Conservation (phyloP, 176 grass and related monocot genomes). For the Tillandsia leiboldiana region DNA sequence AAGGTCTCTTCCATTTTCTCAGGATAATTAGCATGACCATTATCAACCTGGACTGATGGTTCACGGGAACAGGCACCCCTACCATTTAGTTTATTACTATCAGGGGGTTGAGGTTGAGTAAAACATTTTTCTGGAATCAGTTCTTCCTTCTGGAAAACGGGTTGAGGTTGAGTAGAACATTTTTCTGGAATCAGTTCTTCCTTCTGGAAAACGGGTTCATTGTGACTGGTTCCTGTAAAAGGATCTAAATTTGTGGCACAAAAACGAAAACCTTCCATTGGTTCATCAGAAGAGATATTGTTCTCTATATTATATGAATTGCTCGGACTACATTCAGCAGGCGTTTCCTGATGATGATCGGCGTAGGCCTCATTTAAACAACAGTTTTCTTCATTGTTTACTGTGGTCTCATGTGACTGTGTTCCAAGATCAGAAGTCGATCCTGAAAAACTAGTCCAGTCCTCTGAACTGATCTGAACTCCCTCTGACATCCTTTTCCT, state of each 20-base stretch:
- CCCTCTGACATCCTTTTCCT: conserved; percentile 31
- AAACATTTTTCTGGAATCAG: neutral
- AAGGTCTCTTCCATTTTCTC: conserved; percentile 33
- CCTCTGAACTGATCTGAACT: conserved; percentile 7
- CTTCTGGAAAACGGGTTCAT: conserved; percentile 6
- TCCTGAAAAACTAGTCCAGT: conserved; percentile 20
- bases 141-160: conserved; percentile 7
- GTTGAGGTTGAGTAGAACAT: neutral
- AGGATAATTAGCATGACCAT: conserved; percentile 8
- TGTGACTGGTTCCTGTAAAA: conserved; percentile 2
- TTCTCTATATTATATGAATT: conserved; percentile 14
- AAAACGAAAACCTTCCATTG: conserved; percentile 12
- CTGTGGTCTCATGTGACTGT: neutral
- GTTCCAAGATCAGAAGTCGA: conserved; percentile 31
- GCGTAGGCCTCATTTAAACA: conserved; percentile 14
- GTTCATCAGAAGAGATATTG: conserved; percentile 17
- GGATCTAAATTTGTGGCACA: conserved; percentile 24
- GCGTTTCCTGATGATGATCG: conserved; percentile 10
- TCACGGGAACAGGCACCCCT: neutral
- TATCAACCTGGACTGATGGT: neutral
- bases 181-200: conserved; percentile 6
- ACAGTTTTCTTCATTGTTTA: conserved; percentile 1
- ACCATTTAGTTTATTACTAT: neutral
- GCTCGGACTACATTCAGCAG: conserved; percentile 4
- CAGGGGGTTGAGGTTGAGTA: neutral